Evolutionary conservation across 2,329 filamentous ascomycete species (phyloP), one percentile per base, ranked within the genome.

Genomic region (Arthrobotrys conoides): DNA sequence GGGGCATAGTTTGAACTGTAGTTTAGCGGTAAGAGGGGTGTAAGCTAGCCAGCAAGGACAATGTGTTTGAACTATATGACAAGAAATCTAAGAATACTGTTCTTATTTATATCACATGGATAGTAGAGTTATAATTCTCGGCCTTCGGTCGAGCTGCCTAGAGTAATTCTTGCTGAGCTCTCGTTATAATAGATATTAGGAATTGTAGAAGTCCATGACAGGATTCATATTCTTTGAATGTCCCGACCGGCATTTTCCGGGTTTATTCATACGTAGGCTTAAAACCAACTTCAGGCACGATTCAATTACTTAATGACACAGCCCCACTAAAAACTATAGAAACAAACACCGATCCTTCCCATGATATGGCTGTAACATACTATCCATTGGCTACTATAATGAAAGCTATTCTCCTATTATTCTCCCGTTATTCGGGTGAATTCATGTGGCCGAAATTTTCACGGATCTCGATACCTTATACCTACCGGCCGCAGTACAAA

Each of bases 351-450:
- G 49, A 53, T 53, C 24, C n/a, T n/a, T 30, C 24, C 49, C 22
- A 30, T 30, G 9, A 53, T 53, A 53, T 53, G 10, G 49, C 12
- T 53, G 20, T 53, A 53, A 53, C 30, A 53, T 53, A 53, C 49
- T 53, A 53, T 53, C 49, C 24, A 53, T 33, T 27, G 49, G 49
- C 24, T 30, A 53, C 49, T 53, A 53, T 53, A 53, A 53, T 53
- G 49, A 53, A 53, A 53, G 49, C 49, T 1, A 53, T 30, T 53
- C 49, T 30, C 49, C 30, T 53, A 53, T 24, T 53, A 53, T 53
- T 53, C 30, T n/a, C 24, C 24, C 24, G 14, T 53, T 30, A 53
- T 30, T 53, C 49, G 14, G 24, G 49, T 22, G 49, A 30, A 53
- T 27, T 53, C 20, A 53, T 53, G 12, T 53, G 49, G 49, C 24